A percentile compares a stretch with the other conserved stretches of the same genome.
phyloP scores from a whole-genome alignment of 1,139 yeast species.

The Scheffersomyces stambukii region DNA sequence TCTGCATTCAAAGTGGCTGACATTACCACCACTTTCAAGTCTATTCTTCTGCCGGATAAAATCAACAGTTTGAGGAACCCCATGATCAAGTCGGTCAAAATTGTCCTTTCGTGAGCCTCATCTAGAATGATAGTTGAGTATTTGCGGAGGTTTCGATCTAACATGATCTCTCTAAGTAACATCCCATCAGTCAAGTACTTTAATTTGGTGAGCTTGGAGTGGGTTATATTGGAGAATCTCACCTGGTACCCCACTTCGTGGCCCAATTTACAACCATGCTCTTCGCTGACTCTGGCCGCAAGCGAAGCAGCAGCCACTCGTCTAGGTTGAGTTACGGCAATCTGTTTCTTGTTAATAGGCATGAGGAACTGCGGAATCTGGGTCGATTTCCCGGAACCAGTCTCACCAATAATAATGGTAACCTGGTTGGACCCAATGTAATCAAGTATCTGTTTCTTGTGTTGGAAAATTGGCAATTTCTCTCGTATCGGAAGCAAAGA shows the following conservation, averaged over 20 bases:
- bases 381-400: conserved; percentile 98
- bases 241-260: conserved; percentile 92
- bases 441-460: conserved; percentile 57
- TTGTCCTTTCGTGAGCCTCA: conserved; percentile 97
- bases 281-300: conserved; percentile 91
- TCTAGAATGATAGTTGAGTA: conserved; percentile 83
- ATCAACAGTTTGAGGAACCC: conserved; percentile 79
- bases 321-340: conserved; percentile 96
- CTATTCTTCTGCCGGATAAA: conserved; percentile 42
- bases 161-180: conserved; percentile 87
- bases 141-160: conserved; percentile 57
- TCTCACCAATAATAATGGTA: conserved; percentile 86
- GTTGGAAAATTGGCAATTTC: conserved; percentile 72
- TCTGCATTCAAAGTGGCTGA: conserved; percentile 97
- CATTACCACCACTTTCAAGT: conserved; percentile 67
- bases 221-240: conserved; percentile 55
- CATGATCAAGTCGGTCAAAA: conserved; percentile 81
- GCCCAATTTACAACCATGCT: conserved; percentile 74
- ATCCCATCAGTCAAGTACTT: conserved; percentile 96
- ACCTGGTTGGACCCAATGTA: conserved; percentile 58
- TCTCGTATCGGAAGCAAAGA: conserved; percentile 49
- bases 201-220: conserved; percentile 49
- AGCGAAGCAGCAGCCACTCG: conserved; percentile 95
- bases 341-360: conserved; percentile 46
- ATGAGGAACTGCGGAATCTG: conserved; percentile 91